Conservation (phyloP, 1,284 basidiomycete species). For the Sporisorium graminicola region DNA sequence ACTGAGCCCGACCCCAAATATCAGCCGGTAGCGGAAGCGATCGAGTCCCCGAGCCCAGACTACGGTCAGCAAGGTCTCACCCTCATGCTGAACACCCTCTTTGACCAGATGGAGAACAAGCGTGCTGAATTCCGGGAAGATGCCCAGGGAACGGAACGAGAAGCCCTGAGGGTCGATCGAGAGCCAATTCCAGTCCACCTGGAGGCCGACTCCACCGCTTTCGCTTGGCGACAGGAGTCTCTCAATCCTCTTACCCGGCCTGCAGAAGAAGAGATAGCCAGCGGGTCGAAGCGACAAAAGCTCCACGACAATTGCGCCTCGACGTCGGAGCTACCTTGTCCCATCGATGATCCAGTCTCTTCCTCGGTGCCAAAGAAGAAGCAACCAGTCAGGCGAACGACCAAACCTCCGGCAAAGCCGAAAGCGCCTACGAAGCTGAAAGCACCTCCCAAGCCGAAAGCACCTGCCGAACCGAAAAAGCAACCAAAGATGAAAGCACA, state of each 20-base stretch:
- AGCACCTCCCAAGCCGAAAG: slow-evolving; percentile 8
- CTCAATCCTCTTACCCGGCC: not conserved
- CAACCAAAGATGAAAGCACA: slow-evolving; percentile 6
- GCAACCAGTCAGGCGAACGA: not conserved
- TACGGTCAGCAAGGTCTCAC: not conserved
- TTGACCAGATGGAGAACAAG: not conserved
- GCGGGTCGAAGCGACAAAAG: slow-evolving; percentile 13
- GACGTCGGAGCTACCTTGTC: not conserved
- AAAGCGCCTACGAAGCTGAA: slow-evolving; percentile 10
- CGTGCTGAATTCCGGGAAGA: not conserved
- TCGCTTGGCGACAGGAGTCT: not conserved
- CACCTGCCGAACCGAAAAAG: slow-evolving; percentile 13
- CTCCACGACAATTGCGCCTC: slow-evolving; percentile 5
- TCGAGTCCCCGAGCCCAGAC: not conserved
- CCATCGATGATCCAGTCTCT: not conserved
- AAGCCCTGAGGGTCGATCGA: not conserved
- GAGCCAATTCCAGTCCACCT: not conserved
- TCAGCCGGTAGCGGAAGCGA: not conserved
- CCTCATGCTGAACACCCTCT: slow-evolving; percentile 1
- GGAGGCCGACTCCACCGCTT: not conserved
- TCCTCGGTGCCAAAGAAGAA: not conserved
- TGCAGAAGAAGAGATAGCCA: slow-evolving; percentile 4
- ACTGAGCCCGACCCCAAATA: not conserved
- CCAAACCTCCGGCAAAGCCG: slow-evolving; percentile 4
- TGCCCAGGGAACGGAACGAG: not conserved